These are phyloP conservation scores for Amniculicola lignicola DNA, from an alignment of 495 filamentous ascomycete genomes.

Conservation along the genomic window DNA sequence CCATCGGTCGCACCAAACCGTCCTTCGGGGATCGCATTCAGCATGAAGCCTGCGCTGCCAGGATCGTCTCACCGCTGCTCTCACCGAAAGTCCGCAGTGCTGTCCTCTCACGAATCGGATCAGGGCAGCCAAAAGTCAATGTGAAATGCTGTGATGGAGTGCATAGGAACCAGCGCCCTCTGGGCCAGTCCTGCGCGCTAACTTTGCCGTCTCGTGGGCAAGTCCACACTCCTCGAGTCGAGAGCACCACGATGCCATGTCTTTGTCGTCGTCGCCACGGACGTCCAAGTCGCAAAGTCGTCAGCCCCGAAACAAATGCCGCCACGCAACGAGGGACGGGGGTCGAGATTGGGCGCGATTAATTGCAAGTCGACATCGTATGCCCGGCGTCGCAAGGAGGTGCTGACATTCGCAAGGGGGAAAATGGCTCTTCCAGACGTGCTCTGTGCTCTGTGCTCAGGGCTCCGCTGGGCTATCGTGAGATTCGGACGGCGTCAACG, in stretches of 20 bases:
- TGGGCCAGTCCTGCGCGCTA: neutral
- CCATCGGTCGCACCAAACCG: no score
- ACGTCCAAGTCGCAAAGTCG: neutral
- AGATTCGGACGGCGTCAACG: neutral
- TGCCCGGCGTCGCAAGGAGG: slow-evolving; percentile 14
- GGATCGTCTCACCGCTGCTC: no score
- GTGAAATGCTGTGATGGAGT: slow-evolving; percentile 19
- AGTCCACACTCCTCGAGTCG: no score
- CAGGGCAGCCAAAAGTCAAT: neutral
- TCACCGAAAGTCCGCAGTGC: neutral
- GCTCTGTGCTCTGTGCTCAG: no score
- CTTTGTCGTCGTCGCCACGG: neutral
- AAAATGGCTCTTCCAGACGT: slow-evolving; percentile 17
- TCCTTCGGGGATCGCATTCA: no score
- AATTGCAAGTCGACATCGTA: slow-evolving; percentile 15
- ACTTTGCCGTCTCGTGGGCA: no score
- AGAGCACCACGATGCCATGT: no score
- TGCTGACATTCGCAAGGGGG: slow-evolving; percentile 7
- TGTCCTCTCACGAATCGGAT: slow-evolving; percentile 1
- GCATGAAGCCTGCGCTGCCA: no score
- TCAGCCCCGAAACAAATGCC: slow-evolving; percentile 20
- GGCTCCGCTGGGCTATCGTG: no score
- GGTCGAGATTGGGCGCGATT: no score
- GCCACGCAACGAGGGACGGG: no score
- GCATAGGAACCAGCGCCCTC: neutral